Evolutionary conservation across 228 moss, liverwort and hornwort genomes (phyloP).

Genomic region (Sphagnum fallax): DNA sequence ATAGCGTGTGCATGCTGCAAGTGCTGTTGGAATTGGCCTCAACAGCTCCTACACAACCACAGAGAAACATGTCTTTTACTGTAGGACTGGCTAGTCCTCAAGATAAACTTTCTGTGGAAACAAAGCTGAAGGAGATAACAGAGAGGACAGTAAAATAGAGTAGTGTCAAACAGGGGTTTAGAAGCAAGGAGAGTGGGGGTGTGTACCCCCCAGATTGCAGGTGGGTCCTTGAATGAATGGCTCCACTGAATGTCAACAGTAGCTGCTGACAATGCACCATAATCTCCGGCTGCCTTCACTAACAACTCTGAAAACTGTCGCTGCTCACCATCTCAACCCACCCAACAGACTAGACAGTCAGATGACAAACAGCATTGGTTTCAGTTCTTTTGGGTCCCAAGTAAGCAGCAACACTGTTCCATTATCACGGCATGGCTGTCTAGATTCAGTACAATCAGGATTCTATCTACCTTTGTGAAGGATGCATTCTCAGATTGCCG

Average conservation of each 20-base stretch:
- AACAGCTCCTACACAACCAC: conserved; percentile 61
- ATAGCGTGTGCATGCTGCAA: conserved; percentile 96
- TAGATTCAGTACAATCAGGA: too few species aligned
- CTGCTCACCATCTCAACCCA: conserved; percentile 26
- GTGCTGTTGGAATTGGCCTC: conserved; percentile 96
- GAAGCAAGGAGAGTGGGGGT: background rate
- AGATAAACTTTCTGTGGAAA: background rate
- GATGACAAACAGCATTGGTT: too few species aligned
- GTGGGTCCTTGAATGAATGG: conserved; percentile 87
- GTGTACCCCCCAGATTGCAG: conserved; percentile 83
- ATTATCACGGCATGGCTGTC: too few species aligned
- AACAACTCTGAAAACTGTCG: conserved; percentile 95
- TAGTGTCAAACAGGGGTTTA: background rate
- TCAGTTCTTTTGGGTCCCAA: too few species aligned
- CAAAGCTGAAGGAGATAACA: background rate
- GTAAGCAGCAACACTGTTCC: too few species aligned
- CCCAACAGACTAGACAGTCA: background rate
- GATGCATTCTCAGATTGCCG: too few species aligned
- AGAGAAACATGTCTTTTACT: too few species aligned
- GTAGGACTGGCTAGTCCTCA: background rate
- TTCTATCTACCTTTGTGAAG: too few species aligned
- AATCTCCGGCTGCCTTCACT: conserved; percentile 92
- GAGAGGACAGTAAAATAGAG: background rate
- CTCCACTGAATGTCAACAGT: conserved; percentile 96
- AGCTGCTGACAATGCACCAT: conserved; percentile 82